phyloP scores from a whole-genome alignment of 352 stramenopile genomes.

The Phytophthora sojae region DNA sequence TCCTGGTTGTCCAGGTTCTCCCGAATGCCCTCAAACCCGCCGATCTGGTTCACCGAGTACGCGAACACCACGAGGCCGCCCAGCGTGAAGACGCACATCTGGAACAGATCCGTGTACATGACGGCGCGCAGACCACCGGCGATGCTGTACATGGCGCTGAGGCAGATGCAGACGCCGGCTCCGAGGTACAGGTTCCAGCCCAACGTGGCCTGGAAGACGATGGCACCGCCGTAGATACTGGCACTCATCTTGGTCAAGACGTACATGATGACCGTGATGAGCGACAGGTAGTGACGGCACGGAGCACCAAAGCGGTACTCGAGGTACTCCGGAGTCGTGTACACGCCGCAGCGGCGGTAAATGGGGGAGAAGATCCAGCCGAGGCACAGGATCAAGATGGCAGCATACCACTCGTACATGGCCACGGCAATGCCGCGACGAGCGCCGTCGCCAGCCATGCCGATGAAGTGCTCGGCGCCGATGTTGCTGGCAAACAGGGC shows the following conservation, averaged over 20 bases:
- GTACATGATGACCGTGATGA: constrained; percentile 72
- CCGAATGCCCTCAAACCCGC: constrained; percentile 58
- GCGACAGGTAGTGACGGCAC: constrained; percentile 66
- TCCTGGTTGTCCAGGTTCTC: constrained; percentile 55
- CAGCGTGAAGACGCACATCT: constrained; percentile 72
- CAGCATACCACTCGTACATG: constrained; percentile 74
- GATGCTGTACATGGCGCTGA: constrained; percentile 71
- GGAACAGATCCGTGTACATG: constrained; percentile 79
- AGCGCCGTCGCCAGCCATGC: constrained; percentile 71
- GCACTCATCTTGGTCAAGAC: constrained; percentile 74
- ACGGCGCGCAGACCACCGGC: constrained; percentile 66
- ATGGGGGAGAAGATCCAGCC: constrained; percentile 74
- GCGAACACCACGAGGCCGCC: constrained; percentile 66
- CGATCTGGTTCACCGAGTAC: constrained; percentile 63
- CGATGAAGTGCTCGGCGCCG: constrained; percentile 74
- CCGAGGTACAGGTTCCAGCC: constrained; percentile 68
- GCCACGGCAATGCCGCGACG: constrained; percentile 63
- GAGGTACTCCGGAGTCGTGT: constrained; percentile 64
- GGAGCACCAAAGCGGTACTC: constrained; percentile 57
- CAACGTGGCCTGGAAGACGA: constrained; percentile 68
- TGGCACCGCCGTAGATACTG: constrained; percentile 71
- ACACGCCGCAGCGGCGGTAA: constrained; percentile 63
- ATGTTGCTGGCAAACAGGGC: constrained; percentile 77
- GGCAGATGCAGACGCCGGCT: constrained; percentile 53
- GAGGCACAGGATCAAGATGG: constrained; percentile 61